phyloP scores from a whole-genome alignment of 345 rosid genomes.

The Diplotaxis tenuifolia region DNA sequence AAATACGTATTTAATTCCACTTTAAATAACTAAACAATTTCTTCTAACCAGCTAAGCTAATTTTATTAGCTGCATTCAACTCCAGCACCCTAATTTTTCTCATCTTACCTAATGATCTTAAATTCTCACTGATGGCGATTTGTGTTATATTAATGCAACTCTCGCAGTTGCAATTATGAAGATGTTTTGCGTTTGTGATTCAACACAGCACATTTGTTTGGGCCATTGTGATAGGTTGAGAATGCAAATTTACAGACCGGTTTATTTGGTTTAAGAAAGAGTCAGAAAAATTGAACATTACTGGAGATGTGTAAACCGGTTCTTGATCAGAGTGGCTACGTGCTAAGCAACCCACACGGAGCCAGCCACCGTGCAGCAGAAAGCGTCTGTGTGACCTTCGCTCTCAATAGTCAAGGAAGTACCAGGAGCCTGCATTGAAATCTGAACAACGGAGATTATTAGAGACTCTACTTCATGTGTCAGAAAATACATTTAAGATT shows the following conservation, averaged over 20 bases:
- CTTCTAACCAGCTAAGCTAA: not conserved
- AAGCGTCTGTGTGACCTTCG: constrained; percentile 73
- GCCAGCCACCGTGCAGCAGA: constrained; percentile 78
- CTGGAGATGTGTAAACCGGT: constrained; percentile 24
- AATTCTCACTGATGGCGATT: not conserved
- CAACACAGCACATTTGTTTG: not conserved
- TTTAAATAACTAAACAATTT: not conserved
- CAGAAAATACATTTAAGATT: not conserved
- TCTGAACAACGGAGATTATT: constrained; percentile 42
- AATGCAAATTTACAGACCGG: constrained; percentile 14
- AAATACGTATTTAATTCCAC: constrained; percentile 34
- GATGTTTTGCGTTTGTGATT: not conserved
- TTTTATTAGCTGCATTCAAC: constrained; percentile 3
- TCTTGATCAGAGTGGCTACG: constrained; percentile 54
- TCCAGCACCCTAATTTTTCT: not conserved
- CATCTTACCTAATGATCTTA: not conserved
- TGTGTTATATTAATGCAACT: not conserved
- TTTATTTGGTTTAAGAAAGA: not conserved
- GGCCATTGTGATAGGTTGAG: not conserved
- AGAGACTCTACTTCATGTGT: not conserved
- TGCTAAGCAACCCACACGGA: constrained; percentile 72
- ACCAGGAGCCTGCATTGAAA: constrained; percentile 54
- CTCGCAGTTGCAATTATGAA: not conserved
- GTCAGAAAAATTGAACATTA: not conserved
- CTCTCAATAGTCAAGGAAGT: constrained; percentile 62